Percentiles rank a stretch among this genome's conserved stretches.
These are phyloP conservation scores for Volvox reticuliferus DNA, from an alignment of 139 green algal species.

Conservation along the genomic window DNA sequence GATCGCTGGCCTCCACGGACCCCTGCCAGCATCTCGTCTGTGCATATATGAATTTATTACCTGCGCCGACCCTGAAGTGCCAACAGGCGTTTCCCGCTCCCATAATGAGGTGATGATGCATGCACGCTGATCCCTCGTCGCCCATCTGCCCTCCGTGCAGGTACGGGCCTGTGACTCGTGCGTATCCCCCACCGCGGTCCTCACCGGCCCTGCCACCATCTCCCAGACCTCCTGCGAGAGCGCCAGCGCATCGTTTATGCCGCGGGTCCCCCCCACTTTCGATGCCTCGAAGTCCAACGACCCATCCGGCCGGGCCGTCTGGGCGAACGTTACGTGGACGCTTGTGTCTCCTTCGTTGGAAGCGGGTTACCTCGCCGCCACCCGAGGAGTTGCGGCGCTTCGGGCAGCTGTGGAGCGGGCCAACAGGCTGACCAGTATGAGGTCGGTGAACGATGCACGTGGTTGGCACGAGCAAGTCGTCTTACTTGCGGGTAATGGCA, in stretches of 20 bases:
- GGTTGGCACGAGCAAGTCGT: too few species aligned
- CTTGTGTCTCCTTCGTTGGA: too few species aligned
- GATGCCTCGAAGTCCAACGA: conserved; percentile 5
- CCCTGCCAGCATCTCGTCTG: too few species aligned
- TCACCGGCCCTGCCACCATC: conserved; percentile 4
- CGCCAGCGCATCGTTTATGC: not conserved
- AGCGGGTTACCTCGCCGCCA: too few species aligned
- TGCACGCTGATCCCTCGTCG: not conserved
- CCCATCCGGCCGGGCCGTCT: not conserved
- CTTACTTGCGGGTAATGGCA: too few species aligned
- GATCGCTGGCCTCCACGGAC: too few species aligned
- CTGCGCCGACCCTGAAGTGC: too few species aligned
- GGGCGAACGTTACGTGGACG: not conserved
- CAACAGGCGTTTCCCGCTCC: not conserved
- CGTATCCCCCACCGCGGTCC: not conserved
- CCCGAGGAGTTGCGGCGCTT: not conserved
- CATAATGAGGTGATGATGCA: not conserved
- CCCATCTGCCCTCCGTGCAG: not conserved
- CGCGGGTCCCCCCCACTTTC: not conserved
- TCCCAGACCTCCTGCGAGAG: conserved; percentile 4
- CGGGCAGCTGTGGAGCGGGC: not conserved
- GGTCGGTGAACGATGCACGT: not conserved
- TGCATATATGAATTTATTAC: too few species aligned
- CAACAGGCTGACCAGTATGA: not conserved
- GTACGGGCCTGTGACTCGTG: not conserved